Percentiles rank a stretch among this genome's conserved stretches.
These are phyloP conservation scores for Penicillium sp. DNA, from an alignment of 2,329 filamentous ascomycete species.

Conservation along the genomic window DNA sequence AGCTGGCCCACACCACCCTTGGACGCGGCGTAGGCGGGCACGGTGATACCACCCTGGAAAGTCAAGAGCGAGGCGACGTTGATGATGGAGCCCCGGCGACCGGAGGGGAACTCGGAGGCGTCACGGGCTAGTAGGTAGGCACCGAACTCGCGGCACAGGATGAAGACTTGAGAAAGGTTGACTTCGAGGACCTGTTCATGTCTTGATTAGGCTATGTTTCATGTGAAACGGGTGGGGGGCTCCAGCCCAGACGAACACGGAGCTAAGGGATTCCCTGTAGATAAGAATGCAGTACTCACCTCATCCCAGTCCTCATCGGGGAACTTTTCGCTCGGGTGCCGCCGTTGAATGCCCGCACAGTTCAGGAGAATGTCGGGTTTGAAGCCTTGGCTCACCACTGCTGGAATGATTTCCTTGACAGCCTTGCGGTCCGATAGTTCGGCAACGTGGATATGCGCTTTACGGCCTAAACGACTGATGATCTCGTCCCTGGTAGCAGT, in stretches of 20 bases:
- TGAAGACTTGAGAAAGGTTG: slow-evolving; percentile 81
- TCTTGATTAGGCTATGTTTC: background rate
- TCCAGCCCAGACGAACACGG: background rate
- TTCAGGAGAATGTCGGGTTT: slow-evolving; percentile 78
- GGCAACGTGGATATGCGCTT: slow-evolving; percentile 46
- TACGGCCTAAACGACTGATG: slow-evolving; percentile 40
- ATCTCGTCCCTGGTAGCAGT: slow-evolving; percentile 47
- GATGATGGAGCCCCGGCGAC: slow-evolving; percentile 60
- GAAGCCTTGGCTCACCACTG: slow-evolving; percentile 47
- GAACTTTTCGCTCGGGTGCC: slow-evolving; percentile 74
- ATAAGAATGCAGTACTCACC: slow-evolving; percentile 36
- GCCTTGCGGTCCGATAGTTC: slow-evolving; percentile 46
- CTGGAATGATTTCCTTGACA: slow-evolving; percentile 44
- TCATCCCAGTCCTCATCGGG: slow-evolving; percentile 76
- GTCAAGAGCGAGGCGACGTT: slow-evolving; percentile 80
- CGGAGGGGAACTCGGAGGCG: slow-evolving; percentile 30
- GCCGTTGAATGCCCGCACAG: slow-evolving; percentile 81
- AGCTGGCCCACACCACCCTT: slow-evolving; percentile 39
- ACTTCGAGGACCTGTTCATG: slow-evolving; percentile 70
- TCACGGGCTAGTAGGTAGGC: slow-evolving; percentile 35
- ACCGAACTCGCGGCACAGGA: slow-evolving; percentile 39
- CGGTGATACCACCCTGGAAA: slow-evolving; percentile 85
- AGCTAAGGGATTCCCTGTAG: background rate
- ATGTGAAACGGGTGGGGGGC: background rate
- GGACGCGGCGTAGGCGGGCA: slow-evolving; percentile 50